Conservation (phyloP, 805 yeast species). For the Nadsonia fulvescens region DNA sequence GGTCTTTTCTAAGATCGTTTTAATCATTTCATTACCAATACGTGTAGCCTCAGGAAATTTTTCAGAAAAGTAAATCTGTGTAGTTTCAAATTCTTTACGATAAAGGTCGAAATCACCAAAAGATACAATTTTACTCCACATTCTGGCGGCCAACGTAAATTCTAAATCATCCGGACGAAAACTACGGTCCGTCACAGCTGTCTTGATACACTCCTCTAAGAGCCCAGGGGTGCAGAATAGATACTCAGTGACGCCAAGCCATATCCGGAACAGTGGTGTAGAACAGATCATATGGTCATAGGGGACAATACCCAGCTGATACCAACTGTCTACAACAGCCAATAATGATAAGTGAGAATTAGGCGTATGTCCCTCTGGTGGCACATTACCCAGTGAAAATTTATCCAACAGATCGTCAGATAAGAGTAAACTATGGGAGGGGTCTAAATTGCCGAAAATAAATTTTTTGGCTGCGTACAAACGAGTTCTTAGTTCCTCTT, state of each 20-base stretch:
- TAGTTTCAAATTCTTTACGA: slow-evolving; percentile 50
- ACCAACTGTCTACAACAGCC: slow-evolving; percentile 92
- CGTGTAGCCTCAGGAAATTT: slow-evolving; percentile 78
- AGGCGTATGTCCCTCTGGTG: slow-evolving; percentile 44
- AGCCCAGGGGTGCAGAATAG: slow-evolving; percentile 70
- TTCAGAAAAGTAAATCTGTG: slow-evolving; percentile 70
- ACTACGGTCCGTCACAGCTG: slow-evolving; percentile 43
- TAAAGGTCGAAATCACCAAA: slow-evolving; percentile 62
- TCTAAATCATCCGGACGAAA: slow-evolving; percentile 84
- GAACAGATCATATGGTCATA: slow-evolving; percentile 95
- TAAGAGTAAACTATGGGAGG: slow-evolving; percentile 38
- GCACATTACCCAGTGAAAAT: slow-evolving; percentile 57
- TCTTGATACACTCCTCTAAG: slow-evolving; percentile 62
- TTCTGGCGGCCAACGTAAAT: slow-evolving; percentile 77
- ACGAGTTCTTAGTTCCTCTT: slow-evolving; percentile 38
- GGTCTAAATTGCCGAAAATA: slow-evolving; percentile 49
- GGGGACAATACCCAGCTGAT: slow-evolving; percentile 65
- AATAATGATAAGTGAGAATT: slow-evolving; percentile 80
- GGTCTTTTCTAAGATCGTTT: slow-evolving; percentile 37
- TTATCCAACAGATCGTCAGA: slow-evolving; percentile 70
- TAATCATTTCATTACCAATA: slow-evolving; percentile 88
- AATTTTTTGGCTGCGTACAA: slow-evolving; percentile 47
- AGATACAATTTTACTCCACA: slow-evolving; percentile 68
- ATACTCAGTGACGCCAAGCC: slow-evolving; percentile 86
- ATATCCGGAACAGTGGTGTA: slow-evolving; percentile 81